Conservation (phyloP, 23 red algal genomes). For the Gracilaria vermiculophylla region DNA sequence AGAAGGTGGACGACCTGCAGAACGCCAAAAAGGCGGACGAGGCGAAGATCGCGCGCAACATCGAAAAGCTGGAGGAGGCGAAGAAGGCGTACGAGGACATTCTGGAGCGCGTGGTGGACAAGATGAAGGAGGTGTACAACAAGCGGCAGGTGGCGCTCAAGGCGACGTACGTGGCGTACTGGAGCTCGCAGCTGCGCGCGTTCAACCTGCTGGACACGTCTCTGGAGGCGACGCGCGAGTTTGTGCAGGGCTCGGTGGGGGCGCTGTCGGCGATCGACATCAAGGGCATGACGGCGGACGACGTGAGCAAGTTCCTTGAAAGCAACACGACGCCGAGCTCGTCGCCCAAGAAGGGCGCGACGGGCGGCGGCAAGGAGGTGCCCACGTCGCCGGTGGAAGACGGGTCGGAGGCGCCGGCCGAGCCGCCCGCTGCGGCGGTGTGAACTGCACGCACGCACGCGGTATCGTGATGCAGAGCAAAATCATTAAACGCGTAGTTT, state of each 20-base stretch:
- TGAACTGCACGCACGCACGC: too few relatives aligned
- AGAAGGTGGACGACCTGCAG: conserved; percentile 66
- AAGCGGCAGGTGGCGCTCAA: conserved; percentile 66
- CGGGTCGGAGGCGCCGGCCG: background rate
- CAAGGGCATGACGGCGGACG: conserved; percentile 28
- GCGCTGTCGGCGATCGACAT: conserved; percentile 25
- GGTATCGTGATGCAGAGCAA: too few relatives aligned
- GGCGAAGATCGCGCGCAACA: conserved; percentile 64
- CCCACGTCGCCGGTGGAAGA: conserved; percentile 33
- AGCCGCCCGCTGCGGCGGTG: background rate
- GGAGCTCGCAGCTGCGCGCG: conserved; percentile 54
- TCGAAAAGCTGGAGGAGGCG: conserved; percentile 70
- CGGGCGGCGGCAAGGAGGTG: background rate
- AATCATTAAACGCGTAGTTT: too few relatives aligned
- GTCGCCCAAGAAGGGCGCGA: background rate
- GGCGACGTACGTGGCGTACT: conserved; percentile 65
- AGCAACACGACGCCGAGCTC: background rate
- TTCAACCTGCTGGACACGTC: conserved; percentile 46
- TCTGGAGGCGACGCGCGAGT: conserved; percentile 44
- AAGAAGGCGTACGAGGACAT: conserved; percentile 51
- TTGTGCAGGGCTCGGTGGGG: conserved; percentile 53
- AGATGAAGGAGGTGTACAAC: conserved; percentile 65
- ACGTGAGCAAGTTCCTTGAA: conserved; percentile 24
- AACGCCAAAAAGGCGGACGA: conserved; percentile 64
- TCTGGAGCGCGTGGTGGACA: conserved; percentile 56